Evolutionary conservation across 2,329 filamentous ascomycete genomes (phyloP), one percentile per base, ranked within the genome.

Genomic region (Calonectria crousiana): DNA sequence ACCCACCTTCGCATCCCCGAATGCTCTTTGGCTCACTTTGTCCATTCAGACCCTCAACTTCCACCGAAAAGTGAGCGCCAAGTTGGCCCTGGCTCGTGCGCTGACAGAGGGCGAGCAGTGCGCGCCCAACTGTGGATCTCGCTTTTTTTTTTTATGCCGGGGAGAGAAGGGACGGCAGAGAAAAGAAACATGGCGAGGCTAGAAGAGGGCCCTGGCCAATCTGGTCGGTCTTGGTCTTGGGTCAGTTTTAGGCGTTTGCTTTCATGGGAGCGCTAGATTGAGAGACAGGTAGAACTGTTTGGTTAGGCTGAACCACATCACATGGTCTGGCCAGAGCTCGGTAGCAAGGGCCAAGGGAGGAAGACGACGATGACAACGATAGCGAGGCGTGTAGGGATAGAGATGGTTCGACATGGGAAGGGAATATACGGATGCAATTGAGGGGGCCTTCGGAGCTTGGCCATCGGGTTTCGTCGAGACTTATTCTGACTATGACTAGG

Each of bases 71-170:
- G 71, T 74, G 74, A 69, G 76, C 77, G 78, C 77, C 79, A 75
- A 74, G 66, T 38, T 72, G 77, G 73, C 74, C 77, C 79, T 70
- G 64, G 74, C 47, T 51, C 38, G 74, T 78, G 78, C 75, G 79
- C 77, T 77, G 78, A 79, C 75, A 80, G 75, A 78, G 72, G 78
- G 78, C 78, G 76, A 78, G 72, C 77, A 79, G 75, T 81, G 80
- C 80, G 76, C 79, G 73, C 76, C 75, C 74, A 76, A 78, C 77
- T 77, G 79, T 76, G 76, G 74, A 74, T 76, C 56, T 73, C 65
- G 32, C n/a, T 41, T 26, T 58, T 58, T 58, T 52, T 52, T 41
- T 20, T 53, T 70, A 62, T 66, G 62, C 66, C 38, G 47, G 71
- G 67, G 56, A 41, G 38, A 52, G 66, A 51, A 44, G 52, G 58